Percentiles rank a stretch among this genome's conserved stretches.
Conservation (phyloP, 1,139 yeast species). For the Eremothecium gossypii region DNA sequence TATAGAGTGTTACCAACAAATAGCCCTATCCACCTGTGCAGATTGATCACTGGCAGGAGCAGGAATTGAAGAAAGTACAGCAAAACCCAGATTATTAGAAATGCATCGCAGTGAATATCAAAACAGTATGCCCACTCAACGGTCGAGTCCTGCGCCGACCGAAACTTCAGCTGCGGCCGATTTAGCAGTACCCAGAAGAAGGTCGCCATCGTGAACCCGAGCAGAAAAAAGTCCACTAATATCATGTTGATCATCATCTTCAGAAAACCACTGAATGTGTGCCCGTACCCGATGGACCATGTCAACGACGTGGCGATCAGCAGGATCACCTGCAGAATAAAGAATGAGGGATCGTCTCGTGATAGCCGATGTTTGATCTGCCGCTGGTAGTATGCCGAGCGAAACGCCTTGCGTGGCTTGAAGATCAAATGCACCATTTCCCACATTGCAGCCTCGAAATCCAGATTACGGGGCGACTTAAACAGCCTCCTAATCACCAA, state of each 20-base stretch:
- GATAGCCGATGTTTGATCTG: constrained; percentile 68
- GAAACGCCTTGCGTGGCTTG: constrained; percentile 73
- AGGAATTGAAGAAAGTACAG: constrained; percentile 71
- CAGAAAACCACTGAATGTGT: constrained; percentile 49
- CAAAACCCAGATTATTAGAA: constrained; percentile 68
- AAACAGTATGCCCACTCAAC: constrained; percentile 93
- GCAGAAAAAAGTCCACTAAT: constrained; percentile 67
- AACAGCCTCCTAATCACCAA: constrained; percentile 42
- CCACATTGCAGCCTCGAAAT: constrained; percentile 90
- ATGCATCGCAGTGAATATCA: constrained; percentile 87
- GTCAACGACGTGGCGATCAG: constrained; percentile 69
- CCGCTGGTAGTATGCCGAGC: constrained; percentile 70
- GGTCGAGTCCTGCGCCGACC: constrained; percentile 39
- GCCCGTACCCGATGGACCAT: constrained; percentile 82
- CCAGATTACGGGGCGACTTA: constrained; percentile 65
- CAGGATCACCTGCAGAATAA: constrained; percentile 56
- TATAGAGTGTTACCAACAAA: constrained; percentile 73
- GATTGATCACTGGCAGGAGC: constrained; percentile 59
- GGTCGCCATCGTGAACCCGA: constrained; percentile 63
- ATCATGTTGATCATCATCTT: constrained; percentile 72
- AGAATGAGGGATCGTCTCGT: constrained; percentile 86
- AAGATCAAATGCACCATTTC: constrained; percentile 67
- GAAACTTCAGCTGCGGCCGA: constrained; percentile 41
- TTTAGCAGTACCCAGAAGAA: constrained; percentile 66
- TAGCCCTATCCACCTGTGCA: constrained; percentile 54